Base-by-base conservation (phyloP, 441 rosid genomes). In the Populus hybrid region DNA sequence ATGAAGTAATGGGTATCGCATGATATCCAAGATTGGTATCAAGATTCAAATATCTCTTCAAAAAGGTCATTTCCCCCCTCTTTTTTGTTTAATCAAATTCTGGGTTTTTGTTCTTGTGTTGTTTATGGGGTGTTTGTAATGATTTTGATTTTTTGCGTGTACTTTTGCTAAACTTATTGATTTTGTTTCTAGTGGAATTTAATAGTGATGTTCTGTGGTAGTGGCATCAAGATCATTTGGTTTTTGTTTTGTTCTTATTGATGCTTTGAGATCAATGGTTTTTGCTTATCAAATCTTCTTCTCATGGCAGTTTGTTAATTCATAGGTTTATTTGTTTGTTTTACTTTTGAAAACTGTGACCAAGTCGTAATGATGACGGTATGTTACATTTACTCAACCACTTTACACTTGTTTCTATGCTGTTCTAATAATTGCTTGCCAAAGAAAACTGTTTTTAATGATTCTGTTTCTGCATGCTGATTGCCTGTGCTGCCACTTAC, bases 391-490 rank as follows among this genome's bases (percentile, higher is more conserved):
- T n/a, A 4, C 50, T 24, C 10, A 34, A 24, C 63, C 76, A 65
- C 76, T 76, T 76, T 70, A 68, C 73, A 63, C 83, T 80, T 38
- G 10, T 46, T 77, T 57, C 66, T 40, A 72, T 70, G 76, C 53
- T 75, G 78, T 76, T 82, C 66, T 81, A 63, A 75, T 75, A 16
- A 77, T 81, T 82, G 82, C 79, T 76, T 73, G 19, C 74, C 70
- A 42, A 78, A 74, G 26, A n/a, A 53, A 42, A 26, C 42, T 82
- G 75, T 68, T 59, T 73, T 78, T 71, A 68, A 82, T 86, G 74
- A 86, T 85, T 84, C 69, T 76, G 87, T 79, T 79, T 78, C 75
- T 78, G 80, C 82, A 73, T 78, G 74, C 24, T 81, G 80, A 71
- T 77, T 78, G 64, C 71, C 63, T 71, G 71, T 12, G 73, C 68